phyloP scores from a whole-genome alignment of 352 stramenopile genomes.

The Globisporangium nagaii region DNA sequence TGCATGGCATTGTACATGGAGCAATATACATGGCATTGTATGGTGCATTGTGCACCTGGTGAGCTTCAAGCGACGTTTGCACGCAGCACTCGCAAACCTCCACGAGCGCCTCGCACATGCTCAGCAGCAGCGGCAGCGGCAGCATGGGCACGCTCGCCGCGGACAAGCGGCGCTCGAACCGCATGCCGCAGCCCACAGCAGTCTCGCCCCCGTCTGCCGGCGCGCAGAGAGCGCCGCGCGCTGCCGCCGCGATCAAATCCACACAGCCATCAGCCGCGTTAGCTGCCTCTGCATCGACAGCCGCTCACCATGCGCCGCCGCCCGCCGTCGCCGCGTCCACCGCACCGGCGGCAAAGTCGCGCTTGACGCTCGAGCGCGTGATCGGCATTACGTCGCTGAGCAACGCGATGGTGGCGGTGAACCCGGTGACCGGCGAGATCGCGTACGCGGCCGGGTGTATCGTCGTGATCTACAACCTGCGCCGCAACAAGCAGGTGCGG shows the following conservation, averaged over 20 bases:
- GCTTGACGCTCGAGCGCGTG: conserved; percentile 79
- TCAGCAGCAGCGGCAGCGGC: too few relatives aligned
- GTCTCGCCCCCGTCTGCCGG: conserved; percentile 4
- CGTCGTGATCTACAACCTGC: conserved; percentile 88
- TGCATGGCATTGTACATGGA: neutral
- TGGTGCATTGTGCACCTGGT: neutral
- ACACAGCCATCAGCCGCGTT: neutral
- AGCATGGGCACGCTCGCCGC: conserved; percentile 7
- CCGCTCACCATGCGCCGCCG: too few relatives aligned
- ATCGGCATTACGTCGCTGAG: conserved; percentile 66
- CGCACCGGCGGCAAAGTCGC: conserved; percentile 19
- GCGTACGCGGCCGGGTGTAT: conserved; percentile 85
- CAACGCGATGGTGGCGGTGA: conserved; percentile 75
- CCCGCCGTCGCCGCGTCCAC: neutral
- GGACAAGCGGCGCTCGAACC: neutral
- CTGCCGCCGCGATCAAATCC: neutral
- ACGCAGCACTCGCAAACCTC: too few relatives aligned
- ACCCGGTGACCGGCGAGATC: conserved; percentile 72
- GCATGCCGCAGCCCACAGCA: neutral
- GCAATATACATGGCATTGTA: neutral
- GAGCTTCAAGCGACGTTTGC: neutral
- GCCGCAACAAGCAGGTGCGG: conserved; percentile 79
- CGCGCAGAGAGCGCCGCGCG: neutral
- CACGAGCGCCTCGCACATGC: conserved; percentile 1
- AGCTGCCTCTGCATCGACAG: neutral